Base-by-base conservation (phyloP, 2,329 filamentous ascomycete genomes). In the Botrytis squamosa region DNA sequence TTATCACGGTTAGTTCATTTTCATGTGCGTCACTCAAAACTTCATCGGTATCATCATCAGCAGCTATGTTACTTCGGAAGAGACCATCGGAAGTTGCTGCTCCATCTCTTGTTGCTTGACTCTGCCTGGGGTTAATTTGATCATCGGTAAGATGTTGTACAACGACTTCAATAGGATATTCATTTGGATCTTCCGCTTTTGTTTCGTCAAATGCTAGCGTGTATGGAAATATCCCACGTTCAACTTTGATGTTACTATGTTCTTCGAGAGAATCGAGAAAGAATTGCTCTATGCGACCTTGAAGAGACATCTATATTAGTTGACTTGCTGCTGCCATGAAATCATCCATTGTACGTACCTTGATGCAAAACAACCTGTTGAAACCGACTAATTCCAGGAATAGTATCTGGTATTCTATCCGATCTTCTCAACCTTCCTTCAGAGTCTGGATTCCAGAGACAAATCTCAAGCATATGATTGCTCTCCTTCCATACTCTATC, bases 321-420 rank as follows among this genome's bases (percentile, higher is more conserved):
- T 46, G 12, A 49, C 22, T 14, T 52, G 22, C 25, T n/a, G 25
- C 25, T 52, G 49, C 22, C 25, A 52, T 52, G 49, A 5, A 14
- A 52, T 14, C 6, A 3, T n/a, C 22, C 25, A n/a, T n/a, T 52
- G 10, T 52, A n/a, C 25, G 9, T 65, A 74, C 91, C 92, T 81
- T 94, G 92, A 77, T 93, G 91, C 57, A 94, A 81, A 6, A 92
- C 88, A 4, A 89, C 87, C 79, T 93, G 87, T 72, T 89, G 88
- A 76, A 91, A 92, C 8, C 87, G 86, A 36, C 86, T 90, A 68
- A 91, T 83, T 0, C 88, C 89, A 0, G 86, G 85, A 64, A 88
- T 88, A 0, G 88, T 91, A 80, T 93, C 90, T 0, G 88, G 85
- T 29, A 91, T 89, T 62, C 88, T 85, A 68, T 89, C 89, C 42